phyloP scores from a whole-genome alignment of 1,284 basidiomycete genomes.

The Cryptococcus sp. region DNA sequence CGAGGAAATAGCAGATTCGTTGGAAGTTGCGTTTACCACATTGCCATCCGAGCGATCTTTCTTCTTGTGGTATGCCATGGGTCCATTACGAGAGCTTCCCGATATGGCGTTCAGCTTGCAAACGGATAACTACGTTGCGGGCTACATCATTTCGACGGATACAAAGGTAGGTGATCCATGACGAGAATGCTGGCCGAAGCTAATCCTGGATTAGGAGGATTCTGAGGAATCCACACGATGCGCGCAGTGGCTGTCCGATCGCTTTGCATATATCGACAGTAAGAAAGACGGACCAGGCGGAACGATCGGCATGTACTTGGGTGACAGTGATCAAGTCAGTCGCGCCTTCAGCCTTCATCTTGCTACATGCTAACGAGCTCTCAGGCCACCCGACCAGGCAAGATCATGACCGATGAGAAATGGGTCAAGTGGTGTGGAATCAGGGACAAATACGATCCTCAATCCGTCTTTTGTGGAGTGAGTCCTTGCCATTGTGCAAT shows the following conservation, averaged over 20 bases:
- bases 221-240: neutral
- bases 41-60: neutral
- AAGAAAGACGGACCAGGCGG: neutral
- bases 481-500: neutral
- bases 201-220: no score
- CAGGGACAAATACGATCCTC: constrained; percentile 1
- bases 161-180: neutral
- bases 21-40: neutral
- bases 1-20: neutral
- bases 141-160: neutral
- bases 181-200: neutral
- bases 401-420: neutral
- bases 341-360: no score
- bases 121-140: neutral
- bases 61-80: constrained; percentile 2
- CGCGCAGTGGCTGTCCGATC: neutral
- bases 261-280: neutral
- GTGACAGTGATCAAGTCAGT: neutral
- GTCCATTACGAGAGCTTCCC: neutral
- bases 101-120: neutral
- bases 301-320: neutral
- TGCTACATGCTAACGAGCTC: neutral
- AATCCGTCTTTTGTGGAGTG: neutral
- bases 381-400: neutral
- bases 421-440: neutral